Conservation (phyloP, 2,329 filamentous ascomycete genomes). For the Fusarium armeniacum region DNA sequence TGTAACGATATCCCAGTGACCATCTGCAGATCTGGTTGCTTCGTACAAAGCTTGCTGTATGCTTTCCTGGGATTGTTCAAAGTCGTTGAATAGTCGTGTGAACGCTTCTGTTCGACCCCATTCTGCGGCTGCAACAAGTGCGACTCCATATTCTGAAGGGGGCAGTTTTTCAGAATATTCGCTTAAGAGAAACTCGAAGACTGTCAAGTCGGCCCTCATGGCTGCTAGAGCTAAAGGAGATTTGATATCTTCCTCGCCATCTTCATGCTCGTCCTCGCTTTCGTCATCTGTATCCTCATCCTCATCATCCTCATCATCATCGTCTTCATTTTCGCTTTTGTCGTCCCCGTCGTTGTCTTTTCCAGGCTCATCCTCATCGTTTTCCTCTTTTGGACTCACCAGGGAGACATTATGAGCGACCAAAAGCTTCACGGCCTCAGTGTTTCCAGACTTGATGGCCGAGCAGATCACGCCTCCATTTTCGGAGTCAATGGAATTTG, state of each 20-base stretch:
- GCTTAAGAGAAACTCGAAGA: slow-evolving; percentile 59
- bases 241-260: slow-evolving; percentile 38
- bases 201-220: slow-evolving; percentile 55
- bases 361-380: slow-evolving; percentile 37
- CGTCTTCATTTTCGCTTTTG: too few species aligned
- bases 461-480: slow-evolving; percentile 57
- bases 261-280: background rate
- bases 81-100: slow-evolving; percentile 55
- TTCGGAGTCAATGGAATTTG: slow-evolving; percentile 51
- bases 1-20: slow-evolving; percentile 57
- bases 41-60: slow-evolving; percentile 55
- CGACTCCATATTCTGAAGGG: slow-evolving; percentile 57
- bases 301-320: background rate
- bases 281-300: background rate
- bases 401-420: slow-evolving; percentile 57
- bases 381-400: slow-evolving; percentile 34
- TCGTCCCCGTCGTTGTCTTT: background rate
- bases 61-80: slow-evolving; percentile 50
- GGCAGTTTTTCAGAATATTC: slow-evolving; percentile 58
- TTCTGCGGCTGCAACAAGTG: slow-evolving; percentile 57
- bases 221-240: slow-evolving; percentile 58
- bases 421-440: slow-evolving; percentile 57
- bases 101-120: slow-evolving; percentile 58
- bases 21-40: slow-evolving; percentile 48
- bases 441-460: slow-evolving; percentile 59